These are phyloP conservation scores for Geotrichum citri-aurantii DNA, from an alignment of 1,139 yeast species.

Conservation along the genomic window DNA sequence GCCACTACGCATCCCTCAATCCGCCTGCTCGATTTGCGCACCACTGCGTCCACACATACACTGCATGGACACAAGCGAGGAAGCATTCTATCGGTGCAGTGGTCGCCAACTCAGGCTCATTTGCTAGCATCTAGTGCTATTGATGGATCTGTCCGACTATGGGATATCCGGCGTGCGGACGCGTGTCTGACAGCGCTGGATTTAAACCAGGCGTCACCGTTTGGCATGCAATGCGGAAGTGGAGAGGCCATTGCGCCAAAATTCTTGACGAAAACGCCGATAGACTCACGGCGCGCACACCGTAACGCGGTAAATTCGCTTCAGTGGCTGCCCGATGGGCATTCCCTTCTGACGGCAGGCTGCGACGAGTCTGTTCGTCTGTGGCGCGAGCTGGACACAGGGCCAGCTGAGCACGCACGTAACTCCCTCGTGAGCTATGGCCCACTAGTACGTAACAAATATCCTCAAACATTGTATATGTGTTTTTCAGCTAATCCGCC, in stretches of 20 bases:
- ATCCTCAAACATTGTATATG: slow-evolving; percentile 39
- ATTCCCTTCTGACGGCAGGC: slow-evolving; percentile 57
- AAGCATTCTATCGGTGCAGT: slow-evolving; percentile 57
- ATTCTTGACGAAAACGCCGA: slow-evolving; percentile 24
- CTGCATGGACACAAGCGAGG: slow-evolving; percentile 55
- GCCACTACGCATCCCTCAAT: slow-evolving; percentile 69
- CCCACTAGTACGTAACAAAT: slow-evolving; percentile 65
- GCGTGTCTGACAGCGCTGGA: slow-evolving; percentile 62
- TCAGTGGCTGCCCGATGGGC: slow-evolving; percentile 62
- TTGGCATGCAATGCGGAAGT: slow-evolving; percentile 12
- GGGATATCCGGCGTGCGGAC: slow-evolving; percentile 72
- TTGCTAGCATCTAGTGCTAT: slow-evolving; percentile 70
- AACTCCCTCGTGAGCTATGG: slow-evolving; percentile 59
- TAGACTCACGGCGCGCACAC: slow-evolving; percentile 43
- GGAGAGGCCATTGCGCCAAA: background rate
- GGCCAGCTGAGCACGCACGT: background rate
- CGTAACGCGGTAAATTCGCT: slow-evolving; percentile 71
- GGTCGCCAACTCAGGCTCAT: slow-evolving; percentile 67
- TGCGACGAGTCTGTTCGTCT: slow-evolving; percentile 70
- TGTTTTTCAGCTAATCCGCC: slow-evolving; percentile 34
- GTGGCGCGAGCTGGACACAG: slow-evolving; percentile 51
- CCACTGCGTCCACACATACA: slow-evolving; percentile 66
- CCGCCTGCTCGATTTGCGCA: slow-evolving; percentile 63
- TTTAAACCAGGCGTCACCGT: slow-evolving; percentile 33
- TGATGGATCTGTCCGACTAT: slow-evolving; percentile 51